These are phyloP conservation scores for Melanogaster broomeanus DNA, from an alignment of 768 basidiomycete genomes.

Conservation along the genomic window DNA sequence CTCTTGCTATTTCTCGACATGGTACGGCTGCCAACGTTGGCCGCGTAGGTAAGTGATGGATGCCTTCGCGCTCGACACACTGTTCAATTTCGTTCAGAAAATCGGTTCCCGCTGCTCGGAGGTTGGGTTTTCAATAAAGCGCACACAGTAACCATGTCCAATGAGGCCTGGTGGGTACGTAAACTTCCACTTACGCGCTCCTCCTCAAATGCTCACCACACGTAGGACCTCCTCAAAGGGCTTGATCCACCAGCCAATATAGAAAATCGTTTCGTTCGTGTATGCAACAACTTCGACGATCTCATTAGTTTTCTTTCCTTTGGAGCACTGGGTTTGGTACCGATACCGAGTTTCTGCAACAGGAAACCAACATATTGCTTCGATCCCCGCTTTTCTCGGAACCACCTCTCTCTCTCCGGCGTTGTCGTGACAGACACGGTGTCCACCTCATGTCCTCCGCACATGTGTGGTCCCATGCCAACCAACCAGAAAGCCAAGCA, in stretches of 20 bases:
- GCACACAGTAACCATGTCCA: slow-evolving; percentile 20
- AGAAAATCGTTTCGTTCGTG: slow-evolving; percentile 32
- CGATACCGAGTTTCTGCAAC: slow-evolving; percentile 21
- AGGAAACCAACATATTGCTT: not conserved
- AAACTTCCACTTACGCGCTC: not conserved
- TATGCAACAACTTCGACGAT: slow-evolving; percentile 33
- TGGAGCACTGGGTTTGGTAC: slow-evolving; percentile 17
- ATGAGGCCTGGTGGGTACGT: slow-evolving; percentile 37
- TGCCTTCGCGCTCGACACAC: not conserved
- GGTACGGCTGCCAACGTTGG: slow-evolving; percentile 13
- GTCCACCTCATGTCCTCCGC: not conserved
- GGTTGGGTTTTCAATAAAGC: slow-evolving; percentile 34
- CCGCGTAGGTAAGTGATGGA: slow-evolving; percentile 2
- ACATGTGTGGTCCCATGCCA: slow-evolving; percentile 1
- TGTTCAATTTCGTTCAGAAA: slow-evolving; percentile 1
- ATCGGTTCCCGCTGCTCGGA: slow-evolving; percentile 25
- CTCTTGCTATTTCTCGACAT: slow-evolving; percentile 11
- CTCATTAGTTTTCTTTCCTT: slow-evolving; percentile 32
- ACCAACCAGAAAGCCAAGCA: slow-evolving; percentile 7
- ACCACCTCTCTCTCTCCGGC: slow-evolving; percentile 23
- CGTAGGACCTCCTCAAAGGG: slow-evolving; percentile 5
- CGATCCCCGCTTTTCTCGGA: slow-evolving; percentile 7
- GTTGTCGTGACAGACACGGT: slow-evolving; percentile 22
- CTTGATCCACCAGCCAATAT: slow-evolving; percentile 16
- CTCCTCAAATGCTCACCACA: not conserved